phyloP scores from a whole-genome alignment of 2,329 filamentous ascomycete species.

The Trichophyton schoenleinii region DNA sequence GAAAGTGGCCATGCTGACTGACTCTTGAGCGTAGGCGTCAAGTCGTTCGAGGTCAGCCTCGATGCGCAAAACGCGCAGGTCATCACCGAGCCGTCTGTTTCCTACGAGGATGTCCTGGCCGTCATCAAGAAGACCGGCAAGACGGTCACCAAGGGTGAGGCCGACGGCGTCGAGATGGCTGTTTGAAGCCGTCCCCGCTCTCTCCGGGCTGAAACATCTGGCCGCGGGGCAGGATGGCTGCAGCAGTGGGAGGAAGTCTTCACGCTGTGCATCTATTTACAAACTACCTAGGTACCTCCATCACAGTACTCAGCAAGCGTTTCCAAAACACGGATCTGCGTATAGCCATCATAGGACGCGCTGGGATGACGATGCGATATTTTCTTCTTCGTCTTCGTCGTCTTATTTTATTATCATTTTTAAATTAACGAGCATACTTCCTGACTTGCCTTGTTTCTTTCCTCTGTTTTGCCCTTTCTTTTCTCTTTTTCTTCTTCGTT shows the following conservation, averaged over 20 bases:
- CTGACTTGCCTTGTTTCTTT: no score
- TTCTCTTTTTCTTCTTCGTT: not conserved
- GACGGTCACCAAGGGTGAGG: conserved; percentile 58
- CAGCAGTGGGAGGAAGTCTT: not conserved
- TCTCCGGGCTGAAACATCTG: not conserved
- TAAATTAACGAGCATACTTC: no score
- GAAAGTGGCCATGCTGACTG: not conserved
- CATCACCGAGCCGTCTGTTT: conserved; percentile 53
- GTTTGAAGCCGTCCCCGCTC: not conserved
- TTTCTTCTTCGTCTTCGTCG: no score
- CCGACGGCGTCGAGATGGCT: conserved; percentile 24
- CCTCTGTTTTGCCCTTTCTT: no score
- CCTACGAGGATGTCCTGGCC: conserved; percentile 67
- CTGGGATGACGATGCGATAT: no score
- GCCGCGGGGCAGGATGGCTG: not conserved
- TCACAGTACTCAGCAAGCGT: no score
- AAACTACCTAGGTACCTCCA: no score
- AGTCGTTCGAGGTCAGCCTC: conserved; percentile 76
- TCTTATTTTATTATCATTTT: no score
- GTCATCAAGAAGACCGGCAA: conserved; percentile 96
- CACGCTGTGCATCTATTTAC: no score
- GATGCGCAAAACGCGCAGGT: conserved; percentile 74
- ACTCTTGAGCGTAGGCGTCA: conserved; percentile 50
- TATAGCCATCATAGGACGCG: no score
- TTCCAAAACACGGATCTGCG: no score